Percentiles rank a stretch among this genome's conserved stretches.
Evolutionary conservation across 148 eudicot genomes (phyloP).

Genomic region (Spergularia bocconei): DNA sequence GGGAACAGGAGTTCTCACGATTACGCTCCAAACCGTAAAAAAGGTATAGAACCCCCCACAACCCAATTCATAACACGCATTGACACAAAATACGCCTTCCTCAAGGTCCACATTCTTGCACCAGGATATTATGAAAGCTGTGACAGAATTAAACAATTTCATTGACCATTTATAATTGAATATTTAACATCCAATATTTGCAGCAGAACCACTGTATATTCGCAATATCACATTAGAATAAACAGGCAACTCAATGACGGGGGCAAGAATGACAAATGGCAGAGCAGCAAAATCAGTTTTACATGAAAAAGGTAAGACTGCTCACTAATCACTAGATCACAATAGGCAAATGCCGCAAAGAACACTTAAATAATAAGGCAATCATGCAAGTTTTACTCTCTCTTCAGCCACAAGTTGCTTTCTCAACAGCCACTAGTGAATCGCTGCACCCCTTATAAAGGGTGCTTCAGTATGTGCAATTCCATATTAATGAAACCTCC

Average conservation of each 20-base stretch:
- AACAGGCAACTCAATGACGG: slow-evolving; percentile 4
- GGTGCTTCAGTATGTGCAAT: no score
- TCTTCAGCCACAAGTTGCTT: no score
- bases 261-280: not conserved
- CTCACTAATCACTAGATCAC: not conserved
- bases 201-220: slow-evolving; percentile 13
- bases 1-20: slow-evolving; percentile 2
- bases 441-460: no score
- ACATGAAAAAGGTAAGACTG: not conserved
- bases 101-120: slow-evolving; percentile 86
- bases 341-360: not conserved
- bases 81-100: slow-evolving; percentile 55
- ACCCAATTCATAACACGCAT: slow-evolving; percentile 39
- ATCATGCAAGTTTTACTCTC: no score
- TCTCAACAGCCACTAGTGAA: no score
- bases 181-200: slow-evolving; percentile 13
- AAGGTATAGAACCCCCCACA: slow-evolving; percentile 36
- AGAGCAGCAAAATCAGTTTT: not conserved
- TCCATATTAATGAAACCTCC: no score
- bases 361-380: no score
- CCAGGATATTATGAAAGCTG: slow-evolving; percentile 71
- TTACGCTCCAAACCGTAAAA: slow-evolving; percentile 37
- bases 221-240: not conserved
- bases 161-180: slow-evolving; percentile 33
- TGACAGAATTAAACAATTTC: slow-evolving; percentile 62